Conservation (phyloP, 305 asterid species). For the Nicotiana rustica region DNA sequence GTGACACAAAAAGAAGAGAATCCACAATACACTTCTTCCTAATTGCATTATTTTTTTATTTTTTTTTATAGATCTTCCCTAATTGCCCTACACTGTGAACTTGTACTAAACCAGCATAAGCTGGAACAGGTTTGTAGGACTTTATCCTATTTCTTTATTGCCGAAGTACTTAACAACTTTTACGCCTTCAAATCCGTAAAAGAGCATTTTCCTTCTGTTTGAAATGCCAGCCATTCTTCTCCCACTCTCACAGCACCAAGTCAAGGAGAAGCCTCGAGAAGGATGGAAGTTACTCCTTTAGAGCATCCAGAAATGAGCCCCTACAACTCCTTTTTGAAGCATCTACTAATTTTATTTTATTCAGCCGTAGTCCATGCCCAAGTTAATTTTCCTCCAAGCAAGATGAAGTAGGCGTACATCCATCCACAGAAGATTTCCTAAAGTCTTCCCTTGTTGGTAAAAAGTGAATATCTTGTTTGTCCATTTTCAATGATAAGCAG, state of each 20-base stretch:
- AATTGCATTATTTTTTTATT: not conserved
- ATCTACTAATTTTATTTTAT: constrained; percentile 13
- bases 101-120: not conserved
- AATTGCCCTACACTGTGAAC: constrained; percentile 11
- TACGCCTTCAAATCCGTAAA: not conserved
- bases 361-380: not conserved
- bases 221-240: constrained; percentile 5
- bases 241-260: constrained; percentile 7
- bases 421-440: constrained; percentile 8
- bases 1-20: not conserved
- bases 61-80: constrained; percentile 16
- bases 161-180: not conserved
- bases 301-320: not conserved
- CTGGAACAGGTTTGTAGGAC: not conserved
- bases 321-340: not conserved
- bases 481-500: not conserved
- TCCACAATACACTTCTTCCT: constrained; percentile 21
- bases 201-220: constrained; percentile 7
- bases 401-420: constrained; percentile 7
- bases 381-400: constrained; percentile 8
- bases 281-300: constrained; percentile 1
- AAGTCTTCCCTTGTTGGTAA: not conserved
- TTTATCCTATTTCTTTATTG: constrained; percentile 5
- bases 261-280: constrained; percentile 23
- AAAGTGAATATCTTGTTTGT: not conserved